Evolutionary conservation across 2,329 filamentous ascomycete species (phyloP).

Genomic region (Trichoderma sp.): DNA sequence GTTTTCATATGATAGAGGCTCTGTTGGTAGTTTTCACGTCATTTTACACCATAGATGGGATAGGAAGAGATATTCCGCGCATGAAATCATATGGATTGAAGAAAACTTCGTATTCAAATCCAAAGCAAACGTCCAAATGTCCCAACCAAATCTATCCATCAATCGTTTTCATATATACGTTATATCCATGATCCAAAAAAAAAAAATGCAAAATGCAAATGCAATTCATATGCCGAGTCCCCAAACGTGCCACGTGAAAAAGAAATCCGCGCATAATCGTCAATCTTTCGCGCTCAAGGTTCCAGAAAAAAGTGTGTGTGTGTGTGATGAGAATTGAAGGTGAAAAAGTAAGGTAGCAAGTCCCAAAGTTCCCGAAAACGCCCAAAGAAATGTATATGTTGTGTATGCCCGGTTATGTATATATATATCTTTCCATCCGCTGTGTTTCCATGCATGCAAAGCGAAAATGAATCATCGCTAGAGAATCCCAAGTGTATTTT

Average conservation of each 20-base stretch:
- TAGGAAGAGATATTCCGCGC: neutral
- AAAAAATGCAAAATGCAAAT: conserved; percentile 6
- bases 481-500: neutral
- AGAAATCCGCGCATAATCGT: neutral
- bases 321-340: neutral
- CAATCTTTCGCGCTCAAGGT: conserved; percentile 11
- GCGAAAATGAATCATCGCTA: too few relatives aligned
- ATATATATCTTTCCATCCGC: too few relatives aligned
- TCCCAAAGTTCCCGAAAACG: conserved; percentile 10
- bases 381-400: conserved; percentile 17
- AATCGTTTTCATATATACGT: conserved; percentile 5
- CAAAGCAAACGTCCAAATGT: neutral
- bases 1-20: neutral
- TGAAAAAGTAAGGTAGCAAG: neutral
- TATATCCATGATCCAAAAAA: neutral
- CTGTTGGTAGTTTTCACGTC: neutral
- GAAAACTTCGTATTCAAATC: neutral
- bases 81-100: neutral
- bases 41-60: neutral
- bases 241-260: too few relatives aligned
- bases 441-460: conserved; percentile 2
- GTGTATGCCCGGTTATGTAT: conserved; percentile 19
- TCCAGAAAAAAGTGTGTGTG: neutral
- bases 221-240: neutral
- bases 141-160: neutral